Evolutionary conservation across 2,329 filamentous ascomycete genomes (phyloP).

Genomic region (Penicillium sp.): DNA sequence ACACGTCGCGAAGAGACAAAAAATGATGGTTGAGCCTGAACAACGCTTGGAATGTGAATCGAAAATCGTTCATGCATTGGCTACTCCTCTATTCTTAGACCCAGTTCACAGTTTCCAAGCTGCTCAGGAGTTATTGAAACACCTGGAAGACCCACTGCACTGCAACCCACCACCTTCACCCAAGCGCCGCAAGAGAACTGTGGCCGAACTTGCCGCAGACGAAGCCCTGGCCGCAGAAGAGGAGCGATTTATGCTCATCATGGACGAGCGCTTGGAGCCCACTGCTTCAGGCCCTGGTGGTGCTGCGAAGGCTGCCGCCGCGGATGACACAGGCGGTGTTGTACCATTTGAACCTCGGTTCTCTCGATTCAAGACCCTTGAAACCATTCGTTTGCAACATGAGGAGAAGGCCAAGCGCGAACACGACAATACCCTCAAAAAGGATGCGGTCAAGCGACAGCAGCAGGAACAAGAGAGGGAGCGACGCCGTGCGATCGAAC

Average conservation of each 20-base stretch:
- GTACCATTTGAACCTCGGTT: conserved; percentile 83
- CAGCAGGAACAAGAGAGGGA: conserved; percentile 52
- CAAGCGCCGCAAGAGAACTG: conserved; percentile 88
- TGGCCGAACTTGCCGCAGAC: conserved; percentile 92
- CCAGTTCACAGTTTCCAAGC: conserved; percentile 71
- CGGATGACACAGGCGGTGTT: conserved; percentile 70
- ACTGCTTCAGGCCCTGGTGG: conserved; percentile 60
- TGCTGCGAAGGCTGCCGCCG: conserved; percentile 63
- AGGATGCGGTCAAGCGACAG: conserved; percentile 52
- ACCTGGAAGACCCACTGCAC: conserved; percentile 75
- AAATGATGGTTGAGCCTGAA: conserved; percentile 75
- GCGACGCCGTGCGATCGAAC: conserved; percentile 47
- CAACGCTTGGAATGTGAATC: conserved; percentile 76
- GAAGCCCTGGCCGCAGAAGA: conserved; percentile 87
- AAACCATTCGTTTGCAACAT: conserved; percentile 77
- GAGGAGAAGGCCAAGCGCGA: conserved; percentile 64
- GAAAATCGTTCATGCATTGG: conserved; percentile 71
- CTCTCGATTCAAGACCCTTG: conserved; percentile 87
- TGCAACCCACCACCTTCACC: conserved; percentile 75
- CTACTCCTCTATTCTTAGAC: conserved; percentile 74
- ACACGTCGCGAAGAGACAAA: conserved; percentile 65
- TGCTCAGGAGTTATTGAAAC: conserved; percentile 70
- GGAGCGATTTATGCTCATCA: conserved; percentile 88
- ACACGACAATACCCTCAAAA: conserved; percentile 50
- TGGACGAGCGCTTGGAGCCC: conserved; percentile 78